phyloP scores from a whole-genome alignment of 768 basidiomycete genomes.

The Termitomyces sp. region DNA sequence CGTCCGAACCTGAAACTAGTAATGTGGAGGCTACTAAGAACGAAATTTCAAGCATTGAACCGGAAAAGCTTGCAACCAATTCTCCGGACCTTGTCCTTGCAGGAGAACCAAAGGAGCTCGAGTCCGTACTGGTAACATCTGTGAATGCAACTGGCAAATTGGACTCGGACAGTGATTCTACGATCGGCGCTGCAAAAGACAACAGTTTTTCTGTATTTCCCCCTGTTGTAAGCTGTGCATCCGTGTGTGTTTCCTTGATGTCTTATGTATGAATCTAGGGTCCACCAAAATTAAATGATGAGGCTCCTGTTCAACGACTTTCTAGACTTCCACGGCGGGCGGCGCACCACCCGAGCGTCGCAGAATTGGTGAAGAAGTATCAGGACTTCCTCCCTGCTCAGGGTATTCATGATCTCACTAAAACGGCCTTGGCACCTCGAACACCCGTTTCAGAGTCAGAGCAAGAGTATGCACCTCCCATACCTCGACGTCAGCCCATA shows the following conservation, averaged over 20 bases:
- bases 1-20: conserved; percentile 63
- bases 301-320: conserved; percentile 27
- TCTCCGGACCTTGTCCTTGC: conserved; percentile 4
- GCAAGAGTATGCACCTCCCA: conserved; percentile 50
- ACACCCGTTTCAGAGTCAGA: conserved; percentile 77
- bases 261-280: conserved; percentile 10
- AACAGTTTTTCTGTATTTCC: conserved; percentile 18
- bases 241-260: background rate
- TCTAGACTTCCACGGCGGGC: conserved; percentile 67
- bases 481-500: conserved; percentile 32
- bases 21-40: conserved; percentile 17
- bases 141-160: conserved; percentile 31
- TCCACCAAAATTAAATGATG: conserved; percentile 16
- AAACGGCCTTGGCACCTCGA: conserved; percentile 62
- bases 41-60: conserved; percentile 2
- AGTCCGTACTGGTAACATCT: conserved; percentile 2
- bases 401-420: conserved; percentile 67
- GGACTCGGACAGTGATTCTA: conserved; percentile 81
- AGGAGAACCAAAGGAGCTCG: conserved; percentile 5
- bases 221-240: conserved; percentile 21
- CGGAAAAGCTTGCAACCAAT: background rate
- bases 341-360: conserved; percentile 61
- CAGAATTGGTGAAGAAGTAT: conserved; percentile 82
- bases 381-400: conserved; percentile 73
- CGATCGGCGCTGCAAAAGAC: conserved; percentile 59